Conservation (phyloP, 305 asterid species). For the Ilex paraguariensis region DNA sequence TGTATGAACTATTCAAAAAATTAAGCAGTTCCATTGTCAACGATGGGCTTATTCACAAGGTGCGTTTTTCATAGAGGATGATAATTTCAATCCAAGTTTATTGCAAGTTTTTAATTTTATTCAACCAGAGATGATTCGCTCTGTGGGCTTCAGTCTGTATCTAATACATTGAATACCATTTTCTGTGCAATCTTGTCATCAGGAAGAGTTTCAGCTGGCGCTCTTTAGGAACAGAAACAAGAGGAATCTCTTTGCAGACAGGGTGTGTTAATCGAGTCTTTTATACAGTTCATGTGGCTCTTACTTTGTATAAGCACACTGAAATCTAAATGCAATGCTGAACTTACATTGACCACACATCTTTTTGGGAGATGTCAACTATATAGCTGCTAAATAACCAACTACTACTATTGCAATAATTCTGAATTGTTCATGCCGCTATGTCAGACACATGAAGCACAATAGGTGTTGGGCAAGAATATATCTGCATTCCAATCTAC, state of each 20-base stretch:
- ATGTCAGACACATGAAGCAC: neutral
- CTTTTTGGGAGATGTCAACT: neutral
- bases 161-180: neutral
- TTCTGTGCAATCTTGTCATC: conserved; percentile 17
- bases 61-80: conserved; percentile 6
- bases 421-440: neutral
- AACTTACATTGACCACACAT: neutral
- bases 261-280: conserved; percentile 40
- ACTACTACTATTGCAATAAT: no score
- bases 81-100: neutral
- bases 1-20: conserved; percentile 63
- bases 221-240: conserved; percentile 69
- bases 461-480: neutral
- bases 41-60: conserved; percentile 94
- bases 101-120: neutral
- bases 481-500: neutral
- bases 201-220: conserved; percentile 97
- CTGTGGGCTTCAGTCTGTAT: neutral
- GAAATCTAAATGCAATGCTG: neutral
- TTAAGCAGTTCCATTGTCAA: conserved; percentile 69
- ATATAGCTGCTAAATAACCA: neutral
- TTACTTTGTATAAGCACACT: neutral
- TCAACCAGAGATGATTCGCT: neutral
- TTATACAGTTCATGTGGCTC: neutral
- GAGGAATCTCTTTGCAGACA: conserved; percentile 76